A percentile compares a stretch with the other conserved stretches of the same genome.
These are phyloP conservation scores for Plasmodium gaboni DNA, from an alignment of 169 alveolate genomes.

Conservation along the genomic window DNA sequence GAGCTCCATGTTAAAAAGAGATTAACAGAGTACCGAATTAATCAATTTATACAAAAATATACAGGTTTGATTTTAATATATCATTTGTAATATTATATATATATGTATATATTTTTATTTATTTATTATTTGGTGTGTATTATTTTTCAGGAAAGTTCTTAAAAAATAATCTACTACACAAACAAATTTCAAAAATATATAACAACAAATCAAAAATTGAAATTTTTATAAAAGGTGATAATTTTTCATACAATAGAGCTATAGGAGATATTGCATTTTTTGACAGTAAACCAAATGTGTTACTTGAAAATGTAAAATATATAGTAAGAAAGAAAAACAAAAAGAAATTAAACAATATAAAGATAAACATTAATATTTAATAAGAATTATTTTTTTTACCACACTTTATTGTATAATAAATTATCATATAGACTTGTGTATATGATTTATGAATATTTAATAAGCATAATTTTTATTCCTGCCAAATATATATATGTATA, in stretches of 20 bases:
- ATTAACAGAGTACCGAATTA: slow-evolving; percentile 22
- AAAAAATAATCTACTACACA: slow-evolving; percentile 23
- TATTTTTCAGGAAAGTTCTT: slow-evolving; percentile 25
- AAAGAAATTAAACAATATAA: neutral
- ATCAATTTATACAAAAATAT: slow-evolving; percentile 34
- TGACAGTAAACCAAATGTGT: slow-evolving; percentile 15
- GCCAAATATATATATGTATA: no score
- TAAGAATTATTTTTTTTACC: no score
- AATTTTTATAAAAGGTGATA: slow-evolving; percentile 37
- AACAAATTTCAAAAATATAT: slow-evolving; percentile 28
- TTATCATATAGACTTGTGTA: no score
- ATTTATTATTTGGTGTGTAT: neutral
- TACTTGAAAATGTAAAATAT: slow-evolving; percentile 38
- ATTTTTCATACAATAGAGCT: slow-evolving; percentile 2
- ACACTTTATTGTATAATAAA: no score
- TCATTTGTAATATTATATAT: neutral
- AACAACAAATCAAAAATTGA: slow-evolving; percentile 36
- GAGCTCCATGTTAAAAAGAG: slow-evolving; percentile 35
- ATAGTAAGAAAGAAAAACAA: slow-evolving; percentile 22
- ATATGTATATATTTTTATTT: neutral
- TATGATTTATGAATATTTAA: no score
- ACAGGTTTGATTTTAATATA: slow-evolving; percentile 24
- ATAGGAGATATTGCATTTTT: slow-evolving; percentile 64
- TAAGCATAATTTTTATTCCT: no score
- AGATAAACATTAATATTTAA: no score